These are phyloP conservation scores for Jimgerdemannia flammicorona DNA, from an alignment of 192 early-diverging fungal species.

Conservation along the genomic window DNA sequence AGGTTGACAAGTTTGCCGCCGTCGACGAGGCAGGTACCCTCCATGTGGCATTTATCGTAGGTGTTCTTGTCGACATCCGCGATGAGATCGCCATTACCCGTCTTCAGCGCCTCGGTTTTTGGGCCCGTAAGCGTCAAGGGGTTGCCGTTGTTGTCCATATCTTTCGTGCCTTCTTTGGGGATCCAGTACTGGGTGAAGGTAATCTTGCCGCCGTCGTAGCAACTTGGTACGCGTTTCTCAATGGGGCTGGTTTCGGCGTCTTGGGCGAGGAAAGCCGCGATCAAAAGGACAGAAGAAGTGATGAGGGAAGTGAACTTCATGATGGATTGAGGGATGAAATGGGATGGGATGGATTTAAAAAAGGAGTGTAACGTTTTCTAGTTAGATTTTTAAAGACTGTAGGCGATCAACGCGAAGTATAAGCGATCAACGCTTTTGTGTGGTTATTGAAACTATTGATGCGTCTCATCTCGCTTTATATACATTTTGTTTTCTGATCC, in stretches of 20 bases:
- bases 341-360: not conserved
- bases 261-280: not conserved
- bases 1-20: slow-evolving; percentile 13
- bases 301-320: not conserved
- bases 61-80: slow-evolving; percentile 25
- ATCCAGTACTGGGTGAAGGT: slow-evolving; percentile 26
- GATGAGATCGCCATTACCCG: slow-evolving; percentile 16
- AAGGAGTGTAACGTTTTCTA: not conserved
- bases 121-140: slow-evolving; percentile 13
- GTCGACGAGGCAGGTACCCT: slow-evolving; percentile 13
- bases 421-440: too few species aligned
- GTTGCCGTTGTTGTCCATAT: slow-evolving; percentile 33
- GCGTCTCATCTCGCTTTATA: too few species aligned
- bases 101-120: slow-evolving; percentile 11
- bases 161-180: slow-evolving; percentile 29
- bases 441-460: too few species aligned
- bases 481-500: too few species aligned
- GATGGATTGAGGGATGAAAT: not conserved
- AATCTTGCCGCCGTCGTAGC: not conserved
- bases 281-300: not conserved
- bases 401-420: not conserved
- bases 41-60: slow-evolving; percentile 22
- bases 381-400: not conserved
- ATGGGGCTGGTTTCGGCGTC: not conserved
- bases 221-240: not conserved